Evolutionary conservation across 805 yeast genomes (phyloP).

Genomic region (Saitoella complicata): DNA sequence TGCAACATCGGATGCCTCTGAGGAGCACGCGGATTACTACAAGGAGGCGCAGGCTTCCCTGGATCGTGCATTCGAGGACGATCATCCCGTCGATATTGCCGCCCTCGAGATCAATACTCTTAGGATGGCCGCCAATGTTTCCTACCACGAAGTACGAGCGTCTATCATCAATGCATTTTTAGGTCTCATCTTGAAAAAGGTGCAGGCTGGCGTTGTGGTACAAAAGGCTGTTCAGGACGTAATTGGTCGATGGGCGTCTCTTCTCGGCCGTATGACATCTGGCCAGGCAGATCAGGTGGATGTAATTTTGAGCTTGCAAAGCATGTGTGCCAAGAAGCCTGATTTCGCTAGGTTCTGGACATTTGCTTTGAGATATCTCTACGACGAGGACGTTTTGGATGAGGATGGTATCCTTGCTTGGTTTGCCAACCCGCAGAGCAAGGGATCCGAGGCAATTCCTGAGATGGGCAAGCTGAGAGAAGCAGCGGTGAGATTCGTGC

Average conservation of each 20-base stretch:
- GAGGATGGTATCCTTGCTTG: slow-evolving; percentile 68
- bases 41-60: slow-evolving; percentile 89
- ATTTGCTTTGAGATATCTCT: slow-evolving; percentile 43
- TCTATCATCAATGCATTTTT: slow-evolving; percentile 67
- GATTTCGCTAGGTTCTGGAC: slow-evolving; percentile 31
- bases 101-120: slow-evolving; percentile 80
- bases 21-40: slow-evolving; percentile 41
- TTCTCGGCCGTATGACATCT: slow-evolving; percentile 74
- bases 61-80: slow-evolving; percentile 77
- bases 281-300: slow-evolving; percentile 65
- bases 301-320: slow-evolving; percentile 34
- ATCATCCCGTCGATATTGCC: slow-evolving; percentile 89
- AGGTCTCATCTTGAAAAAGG: slow-evolving; percentile 51
- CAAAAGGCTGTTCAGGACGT: slow-evolving; percentile 63
- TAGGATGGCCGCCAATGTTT: slow-evolving; percentile 93
- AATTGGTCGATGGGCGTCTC: slow-evolving; percentile 63
- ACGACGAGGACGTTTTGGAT: slow-evolving; percentile 66
- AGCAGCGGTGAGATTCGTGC: slow-evolving; percentile 57
- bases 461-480: slow-evolving; percentile 31
- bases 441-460: slow-evolving; percentile 20
- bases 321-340: slow-evolving; percentile 26
- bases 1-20: slow-evolving; percentile 10
- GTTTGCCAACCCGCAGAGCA: slow-evolving; percentile 39
- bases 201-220: slow-evolving; percentile 29
- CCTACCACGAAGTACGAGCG: slow-evolving; percentile 77